Conservation (phyloP, 768 basidiomycete genomes). For the Lentinula detonsa region DNA sequence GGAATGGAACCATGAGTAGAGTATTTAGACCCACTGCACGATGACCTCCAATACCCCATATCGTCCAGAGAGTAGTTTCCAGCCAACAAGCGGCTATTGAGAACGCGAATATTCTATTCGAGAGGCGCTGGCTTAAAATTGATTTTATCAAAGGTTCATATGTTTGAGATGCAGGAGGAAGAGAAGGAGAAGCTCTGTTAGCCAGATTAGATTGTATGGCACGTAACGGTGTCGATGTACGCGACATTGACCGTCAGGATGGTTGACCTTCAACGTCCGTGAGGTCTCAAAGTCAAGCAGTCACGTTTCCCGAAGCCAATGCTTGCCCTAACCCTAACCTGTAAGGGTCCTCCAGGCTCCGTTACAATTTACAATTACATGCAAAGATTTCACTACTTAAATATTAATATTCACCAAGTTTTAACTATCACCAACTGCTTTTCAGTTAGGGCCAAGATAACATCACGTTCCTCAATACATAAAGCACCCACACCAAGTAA, state of each 20-base stretch:
- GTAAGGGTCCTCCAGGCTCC: neutral
- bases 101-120: constrained; percentile 45
- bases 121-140: constrained; percentile 55
- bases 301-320: neutral
- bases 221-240: constrained; percentile 31
- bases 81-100: constrained; percentile 44
- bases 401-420: constrained; percentile 6
- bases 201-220: constrained; percentile 42
- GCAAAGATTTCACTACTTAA: neutral
- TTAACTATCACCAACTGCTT: constrained; percentile 61
- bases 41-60: constrained; percentile 37
- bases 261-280: neutral
- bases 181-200: constrained; percentile 43
- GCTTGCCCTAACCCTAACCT: neutral
- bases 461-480: constrained; percentile 22
- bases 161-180: constrained; percentile 50
- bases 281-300: neutral
- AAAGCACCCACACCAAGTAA: constrained; percentile 70
- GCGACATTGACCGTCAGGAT: neutral
- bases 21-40: constrained; percentile 22
- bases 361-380: neutral
- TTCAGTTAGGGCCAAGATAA: constrained; percentile 73
- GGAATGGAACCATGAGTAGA: constrained; percentile 29
- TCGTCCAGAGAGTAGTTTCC: constrained; percentile 31
- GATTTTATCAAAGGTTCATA: constrained; percentile 66